Evolutionary conservation across 768 basidiomycete genomes (phyloP).

Genomic region (Lenzites betulinus): DNA sequence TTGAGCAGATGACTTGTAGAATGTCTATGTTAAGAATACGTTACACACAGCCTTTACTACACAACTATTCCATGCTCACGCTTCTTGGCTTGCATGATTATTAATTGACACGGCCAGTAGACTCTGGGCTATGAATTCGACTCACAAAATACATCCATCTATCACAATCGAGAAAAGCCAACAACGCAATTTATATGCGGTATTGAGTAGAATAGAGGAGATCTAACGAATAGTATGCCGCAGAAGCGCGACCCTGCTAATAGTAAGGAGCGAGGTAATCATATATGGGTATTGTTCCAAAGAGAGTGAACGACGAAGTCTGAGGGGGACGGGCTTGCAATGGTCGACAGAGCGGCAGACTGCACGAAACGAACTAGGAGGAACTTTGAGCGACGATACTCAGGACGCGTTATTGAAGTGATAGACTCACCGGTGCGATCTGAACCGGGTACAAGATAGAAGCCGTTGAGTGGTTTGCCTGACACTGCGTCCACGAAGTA

Average conservation of each 20-base stretch:
- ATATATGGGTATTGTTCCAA: conserved; percentile 57
- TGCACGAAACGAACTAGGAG: conserved; percentile 43
- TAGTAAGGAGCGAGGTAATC: not conserved
- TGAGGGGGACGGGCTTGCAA: conserved; percentile 38
- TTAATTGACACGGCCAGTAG: too few species aligned
- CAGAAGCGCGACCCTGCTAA: not conserved
- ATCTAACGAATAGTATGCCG: too few species aligned
- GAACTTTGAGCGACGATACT: not conserved
- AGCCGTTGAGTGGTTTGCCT: conserved; percentile 48
- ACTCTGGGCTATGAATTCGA: too few species aligned
- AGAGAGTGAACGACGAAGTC: conserved; percentile 55
- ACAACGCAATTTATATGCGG: too few species aligned
- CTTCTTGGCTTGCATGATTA: too few species aligned
- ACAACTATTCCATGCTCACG: too few species aligned
- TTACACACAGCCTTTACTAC: too few species aligned
- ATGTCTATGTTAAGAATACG: too few species aligned
- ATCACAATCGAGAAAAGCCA: too few species aligned
- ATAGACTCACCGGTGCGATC: conserved; percentile 48
- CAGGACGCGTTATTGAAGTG: not conserved
- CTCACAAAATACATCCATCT: too few species aligned
- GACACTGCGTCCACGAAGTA: conserved; percentile 49
- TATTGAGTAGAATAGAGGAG: too few species aligned
- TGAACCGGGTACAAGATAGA: conserved; percentile 54
- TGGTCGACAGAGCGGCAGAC: conserved; percentile 42
- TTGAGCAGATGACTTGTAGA: too few species aligned